Evolutionary conservation across 1,284 basidiomycete species (phyloP).

Genomic region (Phlebopus sp.): DNA sequence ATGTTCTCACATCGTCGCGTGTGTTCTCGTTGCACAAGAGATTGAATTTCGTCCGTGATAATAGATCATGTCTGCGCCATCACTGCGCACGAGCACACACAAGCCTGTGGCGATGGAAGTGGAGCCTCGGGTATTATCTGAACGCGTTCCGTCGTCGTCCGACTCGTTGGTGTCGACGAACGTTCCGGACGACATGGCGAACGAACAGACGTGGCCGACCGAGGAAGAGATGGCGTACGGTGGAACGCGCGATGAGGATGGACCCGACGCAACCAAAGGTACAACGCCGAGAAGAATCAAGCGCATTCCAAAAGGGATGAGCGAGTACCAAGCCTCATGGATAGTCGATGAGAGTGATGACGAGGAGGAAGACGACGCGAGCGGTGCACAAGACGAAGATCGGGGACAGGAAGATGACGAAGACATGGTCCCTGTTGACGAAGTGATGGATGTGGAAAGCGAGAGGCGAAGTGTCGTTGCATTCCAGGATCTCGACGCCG

Average conservation of each 20-base stretch:
- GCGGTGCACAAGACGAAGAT: constrained; percentile 19
- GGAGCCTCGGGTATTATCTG: constrained; percentile 55
- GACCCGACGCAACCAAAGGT: constrained; percentile 59
- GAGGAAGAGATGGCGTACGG: constrained; percentile 86
- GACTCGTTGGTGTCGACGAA: constrained; percentile 91
- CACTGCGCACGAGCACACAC: constrained; percentile 41
- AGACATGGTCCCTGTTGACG: constrained; percentile 40
- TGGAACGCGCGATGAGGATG: constrained; percentile 30
- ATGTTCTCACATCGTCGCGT: constrained; percentile 21
- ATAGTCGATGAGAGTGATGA: constrained; percentile 82
- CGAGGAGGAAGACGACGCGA: constrained; percentile 46
- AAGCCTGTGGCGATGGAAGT: constrained; percentile 55
- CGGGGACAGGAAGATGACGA: constrained; percentile 45
- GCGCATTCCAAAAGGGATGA: constrained; percentile 85
- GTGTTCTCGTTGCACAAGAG: background rate
- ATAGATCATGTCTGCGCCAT: constrained; percentile 63
- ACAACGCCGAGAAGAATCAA: constrained; percentile 75
- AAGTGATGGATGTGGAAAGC: constrained; percentile 64
- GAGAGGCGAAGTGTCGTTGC: constrained; percentile 43
- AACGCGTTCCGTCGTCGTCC: constrained; percentile 63
- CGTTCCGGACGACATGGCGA: constrained; percentile 83
- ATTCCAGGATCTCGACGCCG: constrained; percentile 77
- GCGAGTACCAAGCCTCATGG: constrained; percentile 93
- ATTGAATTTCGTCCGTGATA: constrained; percentile 28
- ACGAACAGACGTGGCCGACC: constrained; percentile 99